phyloP scores from a whole-genome alignment of 805 yeast genomes.

The Blastobotrys parvus region DNA sequence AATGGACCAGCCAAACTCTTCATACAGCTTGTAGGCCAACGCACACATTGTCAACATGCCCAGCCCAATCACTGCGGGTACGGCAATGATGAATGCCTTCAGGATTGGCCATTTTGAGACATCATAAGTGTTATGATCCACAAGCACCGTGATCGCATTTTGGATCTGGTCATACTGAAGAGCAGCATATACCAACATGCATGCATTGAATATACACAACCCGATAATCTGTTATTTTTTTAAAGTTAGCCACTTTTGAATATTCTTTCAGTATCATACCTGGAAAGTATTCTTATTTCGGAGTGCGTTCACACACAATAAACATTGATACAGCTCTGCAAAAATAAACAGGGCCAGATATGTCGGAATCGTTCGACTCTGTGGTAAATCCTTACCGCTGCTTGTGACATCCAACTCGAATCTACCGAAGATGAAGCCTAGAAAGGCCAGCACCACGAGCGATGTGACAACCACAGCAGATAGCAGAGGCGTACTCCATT shows the following conservation, averaged over 20 bases:
- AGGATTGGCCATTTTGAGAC: constrained; percentile 21
- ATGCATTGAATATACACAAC: constrained; percentile 34
- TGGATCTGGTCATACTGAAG: constrained; percentile 38
- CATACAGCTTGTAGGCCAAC: constrained; percentile 30
- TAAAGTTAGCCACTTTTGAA: too few relatives aligned
- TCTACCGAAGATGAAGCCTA: constrained; percentile 25
- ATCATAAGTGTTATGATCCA: background rate
- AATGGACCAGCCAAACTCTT: constrained; percentile 39
- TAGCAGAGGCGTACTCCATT: constrained; percentile 13
- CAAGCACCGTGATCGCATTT: constrained; percentile 20
- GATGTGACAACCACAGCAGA: constrained; percentile 8
- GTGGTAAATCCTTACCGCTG: constrained; percentile 13
- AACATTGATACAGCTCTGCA: constrained; percentile 36
- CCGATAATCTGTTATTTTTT: constrained; percentile 23
- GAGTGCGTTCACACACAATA: constrained; percentile 34
- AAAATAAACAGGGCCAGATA: constrained; percentile 42
- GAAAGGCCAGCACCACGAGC: constrained; percentile 22
- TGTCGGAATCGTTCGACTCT: constrained; percentile 29
- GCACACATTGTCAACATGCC: constrained; percentile 29
- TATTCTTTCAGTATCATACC: constrained; percentile 4
- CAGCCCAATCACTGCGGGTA: constrained; percentile 34
- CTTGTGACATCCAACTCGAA: constrained; percentile 19
- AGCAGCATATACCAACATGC: constrained; percentile 40
- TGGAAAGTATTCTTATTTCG: constrained; percentile 32
- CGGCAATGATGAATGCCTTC: constrained; percentile 35